These are phyloP conservation scores for Pestalotiopsis sp. DNA, from an alignment of 2,329 filamentous ascomycete genomes.

Conservation along the genomic window DNA sequence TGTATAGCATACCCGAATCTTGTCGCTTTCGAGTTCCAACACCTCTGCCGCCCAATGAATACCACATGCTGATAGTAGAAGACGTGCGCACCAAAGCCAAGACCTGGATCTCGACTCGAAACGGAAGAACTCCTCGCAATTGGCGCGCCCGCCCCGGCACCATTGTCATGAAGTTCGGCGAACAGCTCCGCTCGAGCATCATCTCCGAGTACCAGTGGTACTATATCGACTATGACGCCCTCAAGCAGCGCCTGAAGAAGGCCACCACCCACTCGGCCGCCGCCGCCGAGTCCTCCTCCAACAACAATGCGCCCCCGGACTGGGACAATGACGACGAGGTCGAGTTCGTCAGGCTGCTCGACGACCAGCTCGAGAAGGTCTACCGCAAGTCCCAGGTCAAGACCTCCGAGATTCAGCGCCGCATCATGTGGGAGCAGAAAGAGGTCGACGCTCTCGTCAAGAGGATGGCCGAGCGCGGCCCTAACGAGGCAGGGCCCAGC, in stretches of 20 bases:
- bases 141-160: constrained; percentile 47
- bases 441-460: constrained; percentile 69
- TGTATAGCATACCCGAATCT: neutral
- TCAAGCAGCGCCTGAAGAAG: constrained; percentile 85
- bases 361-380: constrained; percentile 94
- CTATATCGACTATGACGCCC: constrained; percentile 96
- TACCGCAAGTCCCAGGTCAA: constrained; percentile 98
- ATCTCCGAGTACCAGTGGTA: constrained; percentile 98
- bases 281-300: constrained; percentile 36
- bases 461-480: constrained; percentile 67
- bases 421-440: constrained; percentile 90
- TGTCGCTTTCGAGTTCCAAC: neutral
- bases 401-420: constrained; percentile 89
- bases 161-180: constrained; percentile 83
- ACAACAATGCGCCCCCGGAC: constrained; percentile 44
- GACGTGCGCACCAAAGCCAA: constrained; percentile 23
- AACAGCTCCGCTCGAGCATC: constrained; percentile 92
- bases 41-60: neutral
- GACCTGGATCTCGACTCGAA: constrained; percentile 24
- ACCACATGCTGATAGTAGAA: constrained; percentile 55
- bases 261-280: constrained; percentile 54
- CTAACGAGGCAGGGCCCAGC: constrained; percentile 62
- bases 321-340: constrained; percentile 95
- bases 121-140: constrained; percentile 15
- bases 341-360: constrained; percentile 82